phyloP scores from a whole-genome alignment of 2,329 filamentous ascomycete genomes.

The Colletotrichum sp. region DNA sequence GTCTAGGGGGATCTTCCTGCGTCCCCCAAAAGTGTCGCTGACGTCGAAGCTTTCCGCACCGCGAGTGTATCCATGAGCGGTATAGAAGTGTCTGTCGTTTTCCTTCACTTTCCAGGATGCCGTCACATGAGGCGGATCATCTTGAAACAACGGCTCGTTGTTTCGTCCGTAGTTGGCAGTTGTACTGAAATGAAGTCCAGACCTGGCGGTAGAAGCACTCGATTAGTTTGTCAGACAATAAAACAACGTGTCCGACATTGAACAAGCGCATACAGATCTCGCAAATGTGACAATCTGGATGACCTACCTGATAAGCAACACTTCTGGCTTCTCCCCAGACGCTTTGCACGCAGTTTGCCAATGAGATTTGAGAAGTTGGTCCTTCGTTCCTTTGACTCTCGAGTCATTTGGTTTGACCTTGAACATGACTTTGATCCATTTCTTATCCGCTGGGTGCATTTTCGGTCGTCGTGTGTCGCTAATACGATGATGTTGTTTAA shows the following conservation, averaged over 20 bases:
- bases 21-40: background rate
- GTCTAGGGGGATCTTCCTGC: background rate
- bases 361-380: background rate
- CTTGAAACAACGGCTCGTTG: background rate
- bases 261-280: background rate
- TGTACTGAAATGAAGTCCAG: background rate
- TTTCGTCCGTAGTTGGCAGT: background rate
- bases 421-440: background rate
- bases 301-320: background rate
- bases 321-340: background rate
- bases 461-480: background rate
- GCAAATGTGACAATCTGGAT: background rate
- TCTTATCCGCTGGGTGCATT: background rate
- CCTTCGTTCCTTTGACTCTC: background rate
- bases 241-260: accelerated
- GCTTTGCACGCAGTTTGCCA: background rate
- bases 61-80: background rate
- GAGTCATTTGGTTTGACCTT: background rate
- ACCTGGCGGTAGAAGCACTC: background rate
- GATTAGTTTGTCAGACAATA: background rate
- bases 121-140: background rate
- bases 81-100: background rate
- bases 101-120: background rate
- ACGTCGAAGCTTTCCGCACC: background rate
- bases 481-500: too few relatives aligned